phyloP scores from a whole-genome alignment of 2,329 filamentous ascomycete species.

The Xylariaceae sp. region DNA sequence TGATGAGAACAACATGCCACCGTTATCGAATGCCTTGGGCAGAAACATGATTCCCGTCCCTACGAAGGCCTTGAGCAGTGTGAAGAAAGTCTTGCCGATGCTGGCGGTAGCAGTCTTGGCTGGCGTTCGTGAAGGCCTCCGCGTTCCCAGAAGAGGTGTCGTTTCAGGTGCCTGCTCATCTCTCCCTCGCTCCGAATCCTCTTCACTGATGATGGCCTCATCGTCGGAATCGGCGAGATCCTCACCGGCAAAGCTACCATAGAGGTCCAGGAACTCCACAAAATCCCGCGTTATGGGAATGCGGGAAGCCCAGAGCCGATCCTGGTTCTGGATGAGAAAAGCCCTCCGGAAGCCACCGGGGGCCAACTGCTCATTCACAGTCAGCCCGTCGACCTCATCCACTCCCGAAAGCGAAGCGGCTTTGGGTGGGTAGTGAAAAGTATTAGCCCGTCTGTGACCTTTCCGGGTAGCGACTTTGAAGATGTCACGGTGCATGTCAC shows the following conservation, averaged over 20 bases:
- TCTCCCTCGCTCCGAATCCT: slow-evolving; percentile 24
- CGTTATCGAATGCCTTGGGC: slow-evolving; percentile 70
- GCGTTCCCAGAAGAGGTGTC: slow-evolving; percentile 55
- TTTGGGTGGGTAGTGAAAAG: slow-evolving; percentile 58
- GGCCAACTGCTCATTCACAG: slow-evolving; percentile 32
- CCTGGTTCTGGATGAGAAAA: slow-evolving; percentile 37
- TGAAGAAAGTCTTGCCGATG: slow-evolving; percentile 71
- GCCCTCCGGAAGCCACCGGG: slow-evolving; percentile 48
- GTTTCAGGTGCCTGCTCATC: slow-evolving; percentile 43
- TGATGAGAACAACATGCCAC: slow-evolving; percentile 69
- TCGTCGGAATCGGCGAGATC: slow-evolving; percentile 59
- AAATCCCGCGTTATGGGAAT: slow-evolving; percentile 63
- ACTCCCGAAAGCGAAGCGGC: slow-evolving; percentile 33
- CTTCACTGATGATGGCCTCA: slow-evolving; percentile 47
- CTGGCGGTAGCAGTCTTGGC: slow-evolving; percentile 55
- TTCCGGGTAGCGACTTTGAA: slow-evolving; percentile 65
- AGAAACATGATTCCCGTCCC: slow-evolving; percentile 79
- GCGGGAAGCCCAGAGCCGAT: slow-evolving; percentile 38
- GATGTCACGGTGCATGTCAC: slow-evolving; percentile 72
- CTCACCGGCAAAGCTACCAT: slow-evolving; percentile 72
- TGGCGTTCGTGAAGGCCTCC: slow-evolving; percentile 44
- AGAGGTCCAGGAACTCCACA: slow-evolving; percentile 69
- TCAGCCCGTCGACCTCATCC: slow-evolving; percentile 27
- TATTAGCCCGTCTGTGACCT: slow-evolving; percentile 53
- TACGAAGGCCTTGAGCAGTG: slow-evolving; percentile 70